Evolutionary conservation across 805 yeast species (phyloP).

Genomic region (Sporopachydermia quercuum): DNA sequence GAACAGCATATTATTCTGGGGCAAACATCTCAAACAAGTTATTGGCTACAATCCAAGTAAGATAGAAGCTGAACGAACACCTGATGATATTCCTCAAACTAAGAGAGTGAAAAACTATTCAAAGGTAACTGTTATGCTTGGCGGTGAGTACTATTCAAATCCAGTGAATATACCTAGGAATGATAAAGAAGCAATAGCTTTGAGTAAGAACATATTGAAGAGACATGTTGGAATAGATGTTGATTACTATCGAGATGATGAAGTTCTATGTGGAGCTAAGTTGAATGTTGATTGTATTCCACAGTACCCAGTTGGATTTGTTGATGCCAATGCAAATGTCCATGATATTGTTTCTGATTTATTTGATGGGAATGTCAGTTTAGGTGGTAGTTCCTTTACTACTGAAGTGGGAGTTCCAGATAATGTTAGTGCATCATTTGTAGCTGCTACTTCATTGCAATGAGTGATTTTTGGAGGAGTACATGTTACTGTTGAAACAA

Average conservation of each 20-base stretch:
- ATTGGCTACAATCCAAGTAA: neutral
- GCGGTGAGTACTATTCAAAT: slow-evolving; percentile 48
- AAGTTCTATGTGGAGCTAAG: slow-evolving; percentile 21
- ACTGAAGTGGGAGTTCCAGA: slow-evolving; percentile 86
- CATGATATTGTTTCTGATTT: slow-evolving; percentile 19
- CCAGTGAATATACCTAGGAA: slow-evolving; percentile 15
- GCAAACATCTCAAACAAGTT: slow-evolving; percentile 8
- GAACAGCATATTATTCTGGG: slow-evolving; percentile 23
- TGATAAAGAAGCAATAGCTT: slow-evolving; percentile 2
- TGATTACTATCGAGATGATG: slow-evolving; percentile 14
- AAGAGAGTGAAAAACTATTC: slow-evolving; percentile 27
- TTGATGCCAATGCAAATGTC: slow-evolving; percentile 24
- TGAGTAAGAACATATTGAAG: slow-evolving; percentile 20
- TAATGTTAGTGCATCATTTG: slow-evolving; percentile 51
- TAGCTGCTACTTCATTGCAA: slow-evolving; percentile 36
- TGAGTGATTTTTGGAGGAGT: too few species aligned
- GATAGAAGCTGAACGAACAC: neutral
- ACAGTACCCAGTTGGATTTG: slow-evolving; percentile 61
- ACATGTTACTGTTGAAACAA: too few species aligned
- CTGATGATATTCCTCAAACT: slow-evolving; percentile 2
- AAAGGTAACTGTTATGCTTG: slow-evolving; percentile 79
- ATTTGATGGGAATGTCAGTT: slow-evolving; percentile 28
- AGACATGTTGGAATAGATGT: slow-evolving; percentile 23
- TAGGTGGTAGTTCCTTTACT: slow-evolving; percentile 74
- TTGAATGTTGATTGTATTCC: slow-evolving; percentile 55